Conservation (phyloP, 305 asterid genomes). For the Fraxinus velutina region DNA sequence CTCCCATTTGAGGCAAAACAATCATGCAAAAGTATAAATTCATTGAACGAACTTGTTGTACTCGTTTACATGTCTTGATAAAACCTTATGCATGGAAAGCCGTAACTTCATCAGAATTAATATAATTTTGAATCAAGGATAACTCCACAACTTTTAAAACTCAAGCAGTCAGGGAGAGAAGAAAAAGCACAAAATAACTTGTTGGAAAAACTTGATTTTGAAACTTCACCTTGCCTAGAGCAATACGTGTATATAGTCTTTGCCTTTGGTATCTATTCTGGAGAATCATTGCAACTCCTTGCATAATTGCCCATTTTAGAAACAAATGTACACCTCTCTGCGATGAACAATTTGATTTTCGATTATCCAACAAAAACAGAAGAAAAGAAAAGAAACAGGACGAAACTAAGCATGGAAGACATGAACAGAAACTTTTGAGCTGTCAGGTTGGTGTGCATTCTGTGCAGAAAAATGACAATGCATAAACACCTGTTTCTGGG, state of each 20-base stretch:
- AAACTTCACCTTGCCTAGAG: slow-evolving; percentile 79
- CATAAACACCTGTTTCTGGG: slow-evolving; percentile 75
- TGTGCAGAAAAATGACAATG: slow-evolving; percentile 5
- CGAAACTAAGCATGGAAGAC: slow-evolving; percentile 2
- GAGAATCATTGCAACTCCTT: slow-evolving; percentile 96
- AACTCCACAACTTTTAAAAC: background rate
- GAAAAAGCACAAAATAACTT: slow-evolving; percentile 1
- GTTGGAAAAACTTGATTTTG: slow-evolving; percentile 3
- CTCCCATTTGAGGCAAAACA: background rate
- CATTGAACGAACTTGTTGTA: background rate
- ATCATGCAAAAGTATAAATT: background rate
- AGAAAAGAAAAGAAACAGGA: slow-evolving; percentile 10
- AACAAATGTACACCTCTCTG: slow-evolving; percentile 87
- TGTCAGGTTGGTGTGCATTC: slow-evolving; percentile 12
- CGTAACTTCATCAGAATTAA: background rate
- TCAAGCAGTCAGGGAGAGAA: background rate
- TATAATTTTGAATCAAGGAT: background rate
- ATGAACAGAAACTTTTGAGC: slow-evolving; percentile 13
- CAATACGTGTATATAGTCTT: slow-evolving; percentile 98
- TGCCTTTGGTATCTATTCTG: slow-evolving; percentile 95
- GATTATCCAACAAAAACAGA: slow-evolving; percentile 15
- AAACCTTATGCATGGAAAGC: slow-evolving; percentile 3
- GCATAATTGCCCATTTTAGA: slow-evolving; percentile 96
- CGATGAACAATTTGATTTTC: slow-evolving; percentile 29
- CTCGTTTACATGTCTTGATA: background rate